These are phyloP conservation scores for Emmonsiellopsis sp. DNA, from an alignment of 2,329 filamentous ascomycete genomes.

Conservation along the genomic window DNA sequence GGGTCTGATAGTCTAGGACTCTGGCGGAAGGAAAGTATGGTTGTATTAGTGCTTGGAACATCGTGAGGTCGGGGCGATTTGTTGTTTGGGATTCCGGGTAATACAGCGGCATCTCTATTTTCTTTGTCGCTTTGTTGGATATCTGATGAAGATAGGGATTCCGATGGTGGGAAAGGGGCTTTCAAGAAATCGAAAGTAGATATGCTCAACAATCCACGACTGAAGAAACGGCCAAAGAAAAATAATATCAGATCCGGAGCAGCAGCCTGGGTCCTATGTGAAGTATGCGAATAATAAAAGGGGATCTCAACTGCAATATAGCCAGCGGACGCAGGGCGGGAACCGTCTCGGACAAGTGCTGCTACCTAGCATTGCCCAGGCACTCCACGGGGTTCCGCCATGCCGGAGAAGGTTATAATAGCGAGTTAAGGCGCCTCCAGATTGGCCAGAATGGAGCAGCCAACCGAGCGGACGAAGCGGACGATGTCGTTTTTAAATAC, in stretches of 20 bases:
- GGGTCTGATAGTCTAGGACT: slow-evolving; percentile 17
- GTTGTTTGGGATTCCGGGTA: neutral
- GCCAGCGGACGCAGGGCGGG: no score
- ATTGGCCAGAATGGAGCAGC: no score
- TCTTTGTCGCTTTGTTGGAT: neutral
- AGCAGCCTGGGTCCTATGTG: no score
- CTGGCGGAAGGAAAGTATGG: slow-evolving; percentile 23
- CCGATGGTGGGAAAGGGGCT: neutral
- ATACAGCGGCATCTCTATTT: neutral
- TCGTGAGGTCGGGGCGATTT: neutral
- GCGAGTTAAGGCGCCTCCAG: no score
- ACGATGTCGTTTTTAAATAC: no score
- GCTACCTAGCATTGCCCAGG: no score
- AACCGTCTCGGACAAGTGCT: no score
- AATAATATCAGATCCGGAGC: neutral
- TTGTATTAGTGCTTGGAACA: slow-evolving; percentile 6
- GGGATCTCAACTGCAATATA: no score
- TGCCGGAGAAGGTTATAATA: no score
- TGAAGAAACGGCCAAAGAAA: neutral
- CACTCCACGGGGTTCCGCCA: no score
- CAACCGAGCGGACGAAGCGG: no score
- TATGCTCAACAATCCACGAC: neutral
- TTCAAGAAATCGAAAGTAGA: neutral
- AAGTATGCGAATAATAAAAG: no score
- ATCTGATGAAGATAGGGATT: neutral